Evolutionary conservation across 306 rosid species (phyloP).

Genomic region (Medicago lupulina): DNA sequence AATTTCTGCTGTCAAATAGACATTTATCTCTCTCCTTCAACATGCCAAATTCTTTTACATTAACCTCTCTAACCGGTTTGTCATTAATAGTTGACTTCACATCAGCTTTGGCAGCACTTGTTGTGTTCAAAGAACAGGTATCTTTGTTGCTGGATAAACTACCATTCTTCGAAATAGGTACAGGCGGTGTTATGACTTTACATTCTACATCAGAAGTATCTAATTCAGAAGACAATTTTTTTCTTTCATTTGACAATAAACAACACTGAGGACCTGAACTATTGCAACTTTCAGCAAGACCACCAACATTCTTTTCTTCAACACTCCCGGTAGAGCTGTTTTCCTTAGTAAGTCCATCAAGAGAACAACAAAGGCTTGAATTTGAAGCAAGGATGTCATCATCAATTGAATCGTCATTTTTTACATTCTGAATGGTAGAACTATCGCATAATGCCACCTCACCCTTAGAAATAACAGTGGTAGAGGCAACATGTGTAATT

Average conservation of each 20-base stretch:
- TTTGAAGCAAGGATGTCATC: slow-evolving; percentile 49
- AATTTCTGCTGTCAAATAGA: slow-evolving; percentile 56
- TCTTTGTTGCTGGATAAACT: slow-evolving; percentile 48
- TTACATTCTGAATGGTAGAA: slow-evolving; percentile 47
- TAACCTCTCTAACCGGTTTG: slow-evolving; percentile 57
- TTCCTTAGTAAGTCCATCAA: slow-evolving; percentile 47
- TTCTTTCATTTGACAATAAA: slow-evolving; percentile 52
- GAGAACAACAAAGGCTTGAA: slow-evolving; percentile 51
- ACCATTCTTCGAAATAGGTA: slow-evolving; percentile 45
- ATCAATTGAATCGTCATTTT: slow-evolving; percentile 49
- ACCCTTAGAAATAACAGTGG: slow-evolving; percentile 54
- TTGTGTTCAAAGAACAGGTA: slow-evolving; percentile 41
- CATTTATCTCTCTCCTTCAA: slow-evolving; percentile 56
- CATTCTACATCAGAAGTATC: slow-evolving; percentile 46
- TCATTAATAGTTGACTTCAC: slow-evolving; percentile 50
- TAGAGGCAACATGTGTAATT: slow-evolving; percentile 51
- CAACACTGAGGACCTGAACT: slow-evolving; percentile 43
- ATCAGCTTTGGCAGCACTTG: slow-evolving; percentile 43
- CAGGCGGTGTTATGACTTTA: slow-evolving; percentile 47
- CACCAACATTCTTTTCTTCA: slow-evolving; percentile 49
- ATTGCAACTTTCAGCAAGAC: slow-evolving; percentile 46
- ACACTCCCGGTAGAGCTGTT: slow-evolving; percentile 44
- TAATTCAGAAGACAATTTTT: slow-evolving; percentile 44
- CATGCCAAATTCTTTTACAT: slow-evolving; percentile 53
- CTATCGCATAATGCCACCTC: slow-evolving; percentile 44